Evolutionary conservation across 208 protist genomes (phyloP), one percentile per base, ranked within the genome.

Genomic region (Angomonas desouzai): DNA sequence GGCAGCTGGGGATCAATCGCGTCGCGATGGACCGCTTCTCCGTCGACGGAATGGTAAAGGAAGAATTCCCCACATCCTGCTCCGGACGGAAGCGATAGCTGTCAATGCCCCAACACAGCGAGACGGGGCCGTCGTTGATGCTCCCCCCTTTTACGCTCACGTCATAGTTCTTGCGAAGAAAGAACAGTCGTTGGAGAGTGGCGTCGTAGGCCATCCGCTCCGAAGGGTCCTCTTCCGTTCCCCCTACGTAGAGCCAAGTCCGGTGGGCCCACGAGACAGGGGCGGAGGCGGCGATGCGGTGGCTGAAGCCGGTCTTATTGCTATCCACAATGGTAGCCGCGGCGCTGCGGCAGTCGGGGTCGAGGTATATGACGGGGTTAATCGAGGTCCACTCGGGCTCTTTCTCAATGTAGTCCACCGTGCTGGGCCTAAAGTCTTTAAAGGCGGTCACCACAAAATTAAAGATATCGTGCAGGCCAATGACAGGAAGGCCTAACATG

Each of bases 1-100:
- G 79, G 33, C 78, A 49, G 34, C 79, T 76, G 28, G 69, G 76
- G 47, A 85, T 60, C 25, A 77, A 47, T 40, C 57, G 68, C 30
- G 70, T 55, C 16, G 70, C 18, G 30, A 32, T 55, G 10, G 62
- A 48, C 13, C 30, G 23, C 2, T 9, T n/a, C 4, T 1, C 18
- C 0, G 63, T 48, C 32, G 33, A n/a, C n/a, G n/a, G n/a, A n/a
- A n/a, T n/a, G n/a, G n/a, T n/a, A n/a, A n/a, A n/a, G n/a, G n/a
- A n/a, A n/a, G n/a, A n/a, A n/a, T n/a, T n/a, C n/a, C n/a, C n/a
- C n/a, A 43, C 29, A 6, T 25, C 11, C 32, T 6, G 29, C 29
- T 60, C 55, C 2, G 55, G 55, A 23, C 55, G 55, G 30, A 60
- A 60, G 30, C 53, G 49, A 40, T 60, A 70, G 9, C 40, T 59